Conservation (phyloP, 805 yeast genomes). For the Ogataea minuta region DNA sequence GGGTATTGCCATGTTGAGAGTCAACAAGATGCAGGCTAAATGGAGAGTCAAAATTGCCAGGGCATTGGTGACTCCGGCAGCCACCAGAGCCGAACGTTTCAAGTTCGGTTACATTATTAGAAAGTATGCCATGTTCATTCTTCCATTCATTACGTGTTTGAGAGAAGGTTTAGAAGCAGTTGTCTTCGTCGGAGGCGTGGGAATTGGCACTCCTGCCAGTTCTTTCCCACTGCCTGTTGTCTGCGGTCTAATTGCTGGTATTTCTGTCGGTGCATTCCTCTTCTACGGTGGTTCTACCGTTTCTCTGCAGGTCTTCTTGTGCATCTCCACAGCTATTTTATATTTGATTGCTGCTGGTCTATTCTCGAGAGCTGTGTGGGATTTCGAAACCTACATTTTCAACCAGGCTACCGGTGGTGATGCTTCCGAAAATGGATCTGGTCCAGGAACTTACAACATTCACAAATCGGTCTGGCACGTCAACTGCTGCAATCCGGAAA, state of each 20-base stretch:
- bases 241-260: constrained; percentile 80
- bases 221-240: constrained; percentile 94
- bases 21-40: constrained; percentile 94
- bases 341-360: constrained; percentile 91
- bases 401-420: constrained; percentile 82
- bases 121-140: constrained; percentile 83
- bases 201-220: constrained; percentile 48
- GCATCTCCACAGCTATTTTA: constrained; percentile 82
- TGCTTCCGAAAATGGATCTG: constrained; percentile 88
- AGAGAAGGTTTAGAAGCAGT: constrained; percentile 98
- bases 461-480: constrained; percentile 87
- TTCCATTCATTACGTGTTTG: constrained; percentile 86
- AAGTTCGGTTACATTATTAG: constrained; percentile 54
- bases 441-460: constrained; percentile 93
- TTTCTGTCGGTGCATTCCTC: constrained; percentile 62
- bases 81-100: constrained; percentile 48
- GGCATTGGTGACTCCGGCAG: constrained; percentile 65
- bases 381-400: constrained; percentile 69
- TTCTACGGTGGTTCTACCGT: constrained; percentile 80
- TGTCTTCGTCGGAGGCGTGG: constrained; percentile 95
- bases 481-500: constrained; percentile 94
- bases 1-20: constrained; percentile 96
- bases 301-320: constrained; percentile 84
- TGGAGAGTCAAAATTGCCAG: constrained; percentile 95
- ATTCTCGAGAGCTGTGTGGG: constrained; percentile 92